Evolutionary conservation across 176 grass and related monocot genomes (phyloP), one percentile per base, ranked within the genome.

Genomic region (Musa schizocarpa): DNA sequence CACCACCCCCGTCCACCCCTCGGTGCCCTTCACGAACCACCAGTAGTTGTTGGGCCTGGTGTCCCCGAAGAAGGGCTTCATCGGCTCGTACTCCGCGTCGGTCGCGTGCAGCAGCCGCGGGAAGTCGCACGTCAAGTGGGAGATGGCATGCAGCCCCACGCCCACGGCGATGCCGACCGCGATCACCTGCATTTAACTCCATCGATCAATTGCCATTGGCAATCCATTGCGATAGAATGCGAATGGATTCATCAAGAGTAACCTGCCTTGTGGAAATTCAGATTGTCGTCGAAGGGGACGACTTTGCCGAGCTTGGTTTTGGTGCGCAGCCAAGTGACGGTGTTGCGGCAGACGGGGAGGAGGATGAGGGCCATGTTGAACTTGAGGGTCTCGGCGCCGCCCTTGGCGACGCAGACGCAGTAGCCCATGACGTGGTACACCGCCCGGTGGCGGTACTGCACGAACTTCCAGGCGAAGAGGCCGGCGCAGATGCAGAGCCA

Each of bases 41-140:
- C 91, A 95, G 86, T 95, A 99, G 80, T 94, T 81, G 19, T 77
- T 43, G 48, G 91, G 90, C 13, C 81, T 13, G 0, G 1, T 24
- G 1, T 81, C 52, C 7, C 84, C 88, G 72, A 99, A 99, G 89
- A 86, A 95, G 11, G 25, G 85, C 52, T 63, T 83, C 82, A 99
- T 82, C 3, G 95, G 90, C 58, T 10, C 86, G 81, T 99, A 99
- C 67, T 29, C 73, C 2, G 14, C 79, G 54, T 99, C 82, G 0
- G 65, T 76, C 10, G 86, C 85, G 74, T 81, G 96, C 55, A 99
- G 79, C 22, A 95, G 74, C 50, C 96, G 65, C 11, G 96, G 96
- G 81, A 99, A 99, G 78, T 99, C 96, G 83, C 96, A 99, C 1
- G 96, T 92, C 9, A 99, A 65, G 2, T 99, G 96, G 6, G 91